Evolutionary conservation across 2,329 filamentous ascomycete species (phyloP).

Genomic region (Sclerotinia borealis): DNA sequence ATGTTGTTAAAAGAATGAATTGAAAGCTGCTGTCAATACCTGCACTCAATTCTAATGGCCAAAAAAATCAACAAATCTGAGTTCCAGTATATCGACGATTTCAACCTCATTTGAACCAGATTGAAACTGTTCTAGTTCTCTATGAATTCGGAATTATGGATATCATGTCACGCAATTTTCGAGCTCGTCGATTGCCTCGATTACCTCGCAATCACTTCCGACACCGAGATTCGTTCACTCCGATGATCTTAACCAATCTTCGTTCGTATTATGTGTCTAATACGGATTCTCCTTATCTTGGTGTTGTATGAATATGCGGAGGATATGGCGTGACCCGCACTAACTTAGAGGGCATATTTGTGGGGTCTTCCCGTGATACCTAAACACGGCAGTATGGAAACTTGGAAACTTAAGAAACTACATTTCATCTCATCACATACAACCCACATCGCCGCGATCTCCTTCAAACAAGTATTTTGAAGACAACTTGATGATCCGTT

Average conservation of each 20-base stretch:
- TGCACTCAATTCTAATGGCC: neutral
- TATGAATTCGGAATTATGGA: neutral
- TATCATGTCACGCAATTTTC: slow-evolving; percentile 5
- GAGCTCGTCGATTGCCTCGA: neutral
- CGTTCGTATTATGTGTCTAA: neutral
- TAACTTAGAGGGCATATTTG: neutral
- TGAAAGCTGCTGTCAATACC: neutral
- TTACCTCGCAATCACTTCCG: neutral
- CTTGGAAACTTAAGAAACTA: neutral
- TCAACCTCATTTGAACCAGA: neutral
- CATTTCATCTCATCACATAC: neutral
- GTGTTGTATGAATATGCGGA: slow-evolving; percentile 8
- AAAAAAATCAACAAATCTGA: neutral
- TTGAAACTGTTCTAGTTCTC: neutral
- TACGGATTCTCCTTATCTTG: neutral
- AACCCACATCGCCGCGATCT: neutral
- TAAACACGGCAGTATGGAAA: neutral
- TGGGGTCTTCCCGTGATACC: neutral
- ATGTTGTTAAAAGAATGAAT: neutral
- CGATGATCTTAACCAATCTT: neutral
- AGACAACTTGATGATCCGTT: neutral
- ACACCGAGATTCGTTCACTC: neutral
- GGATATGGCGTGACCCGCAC: slow-evolving; percentile 3
- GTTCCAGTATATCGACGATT: neutral
- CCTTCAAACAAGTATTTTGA: neutral